Conservation (phyloP, 2,329 filamentous ascomycete species). For the Trichoderma hamatum region DNA sequence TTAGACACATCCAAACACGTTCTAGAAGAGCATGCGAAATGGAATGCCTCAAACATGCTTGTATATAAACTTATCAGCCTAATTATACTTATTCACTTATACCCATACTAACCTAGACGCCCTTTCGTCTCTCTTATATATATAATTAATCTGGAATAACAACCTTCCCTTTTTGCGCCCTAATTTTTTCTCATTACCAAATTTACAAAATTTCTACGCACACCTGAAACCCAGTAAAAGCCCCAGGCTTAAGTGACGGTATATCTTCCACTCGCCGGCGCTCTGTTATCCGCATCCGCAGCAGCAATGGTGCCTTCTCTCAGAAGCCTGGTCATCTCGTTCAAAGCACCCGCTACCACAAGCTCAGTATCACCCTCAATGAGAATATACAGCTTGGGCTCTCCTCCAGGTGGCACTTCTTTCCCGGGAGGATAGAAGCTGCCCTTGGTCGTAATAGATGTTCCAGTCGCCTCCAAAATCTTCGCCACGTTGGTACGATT, state of each 20-base stretch:
- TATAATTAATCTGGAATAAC: not conserved
- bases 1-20: not conserved
- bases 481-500: constrained; percentile 98
- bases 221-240: not conserved
- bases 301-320: constrained; percentile 90
- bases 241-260: constrained; percentile 66
- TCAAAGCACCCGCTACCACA: constrained; percentile 86
- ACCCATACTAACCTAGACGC: constrained; percentile 1
- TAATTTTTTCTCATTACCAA: not conserved
- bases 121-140: not conserved
- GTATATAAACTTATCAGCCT: not conserved
- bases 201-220: not conserved
- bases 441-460: constrained; percentile 96
- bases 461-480: constrained; percentile 91
- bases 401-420: constrained; percentile 71
- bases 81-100: not conserved
- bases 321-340: constrained; percentile 82
- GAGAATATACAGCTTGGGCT: constrained; percentile 96
- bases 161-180: constrained; percentile 2
- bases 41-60: not conserved
- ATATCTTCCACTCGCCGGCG: constrained; percentile 80
- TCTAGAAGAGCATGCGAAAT: constrained; percentile 7
- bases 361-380: constrained; percentile 97
- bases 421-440: constrained; percentile 85
- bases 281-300: constrained; percentile 80